Percentiles rank a stretch among this genome's conserved stretches.
These are phyloP conservation scores for Oryza meyeriana DNA, from an alignment of 176 grass and related monocot species.

Conservation along the genomic window DNA sequence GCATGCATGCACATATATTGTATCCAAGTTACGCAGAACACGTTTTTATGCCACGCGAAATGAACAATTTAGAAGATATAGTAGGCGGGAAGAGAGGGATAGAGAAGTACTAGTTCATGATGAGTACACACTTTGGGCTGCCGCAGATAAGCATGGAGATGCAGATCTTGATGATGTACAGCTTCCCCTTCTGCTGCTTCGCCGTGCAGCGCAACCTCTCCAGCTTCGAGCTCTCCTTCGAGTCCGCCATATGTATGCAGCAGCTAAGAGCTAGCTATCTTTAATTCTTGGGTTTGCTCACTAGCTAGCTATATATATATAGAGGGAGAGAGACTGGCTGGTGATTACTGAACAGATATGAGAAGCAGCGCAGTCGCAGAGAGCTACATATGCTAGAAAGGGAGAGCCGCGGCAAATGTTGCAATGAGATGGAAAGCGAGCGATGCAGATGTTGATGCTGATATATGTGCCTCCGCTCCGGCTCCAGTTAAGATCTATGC, in stretches of 20 bases:
- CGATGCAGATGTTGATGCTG: neutral
- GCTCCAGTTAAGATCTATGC: neutral
- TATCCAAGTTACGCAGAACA: too few species aligned
- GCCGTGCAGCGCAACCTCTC: slow-evolving; percentile 42
- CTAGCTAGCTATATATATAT: neutral
- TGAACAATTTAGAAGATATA: too few species aligned
- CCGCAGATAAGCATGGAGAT: slow-evolving; percentile 70
- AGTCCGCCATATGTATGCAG: slow-evolving; percentile 26
- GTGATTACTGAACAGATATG: neutral
- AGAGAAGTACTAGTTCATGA: neutral
- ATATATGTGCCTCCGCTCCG: neutral
- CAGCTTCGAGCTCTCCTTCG: slow-evolving; percentile 26
- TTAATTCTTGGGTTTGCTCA: neutral
- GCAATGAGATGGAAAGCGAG: neutral
- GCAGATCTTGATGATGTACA: slow-evolving; percentile 65
- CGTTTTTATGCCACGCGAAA: too few species aligned
- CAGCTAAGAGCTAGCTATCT: neutral
- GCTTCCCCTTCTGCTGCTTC: slow-evolving; percentile 70
- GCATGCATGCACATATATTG: too few species aligned
- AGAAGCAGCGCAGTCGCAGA: neutral
- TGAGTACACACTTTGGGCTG: slow-evolving; percentile 21
- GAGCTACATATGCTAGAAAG: neutral
- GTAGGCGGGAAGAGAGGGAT: neutral
- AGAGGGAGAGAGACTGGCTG: neutral
- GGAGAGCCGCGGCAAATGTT: neutral